Evolutionary conservation across 805 yeast species (phyloP).

Genomic region (Blastobotrys mokoenaii): DNA sequence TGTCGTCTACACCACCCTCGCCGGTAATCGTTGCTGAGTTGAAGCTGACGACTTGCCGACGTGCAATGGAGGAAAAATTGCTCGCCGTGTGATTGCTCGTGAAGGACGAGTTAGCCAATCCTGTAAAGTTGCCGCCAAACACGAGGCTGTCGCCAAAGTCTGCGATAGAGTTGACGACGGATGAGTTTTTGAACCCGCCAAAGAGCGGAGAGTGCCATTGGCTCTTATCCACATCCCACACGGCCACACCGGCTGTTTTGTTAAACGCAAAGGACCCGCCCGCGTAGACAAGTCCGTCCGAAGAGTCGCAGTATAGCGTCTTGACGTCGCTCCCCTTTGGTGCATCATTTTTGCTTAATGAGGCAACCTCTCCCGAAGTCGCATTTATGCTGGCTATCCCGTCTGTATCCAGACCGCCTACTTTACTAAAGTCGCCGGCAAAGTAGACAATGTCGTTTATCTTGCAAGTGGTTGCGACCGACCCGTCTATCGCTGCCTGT

Average conservation of each 20-base stretch:
- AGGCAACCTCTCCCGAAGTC: conserved; percentile 19
- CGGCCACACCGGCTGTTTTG: conserved; percentile 48
- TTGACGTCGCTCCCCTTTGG: conserved; percentile 32
- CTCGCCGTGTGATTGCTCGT: conserved; percentile 12
- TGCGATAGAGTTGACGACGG: conserved; percentile 55
- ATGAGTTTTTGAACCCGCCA: conserved; percentile 60
- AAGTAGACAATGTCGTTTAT: conserved; percentile 18
- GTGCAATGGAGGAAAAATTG: conserved; percentile 45
- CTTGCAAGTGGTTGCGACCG: conserved; percentile 16
- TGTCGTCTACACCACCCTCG: conserved; percentile 13
- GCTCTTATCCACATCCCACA: conserved; percentile 45
- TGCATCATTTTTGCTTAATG: conserved; percentile 12
- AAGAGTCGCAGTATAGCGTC: conserved; percentile 41
- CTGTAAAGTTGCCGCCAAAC: conserved; percentile 71
- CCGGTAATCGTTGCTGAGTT: conserved; percentile 18
- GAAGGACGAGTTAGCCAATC: conserved; percentile 46
- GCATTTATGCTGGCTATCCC: conserved; percentile 23
- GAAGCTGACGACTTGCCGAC: conserved; percentile 28
- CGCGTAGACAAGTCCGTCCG: conserved; percentile 47
- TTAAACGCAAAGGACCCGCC: conserved; percentile 70
- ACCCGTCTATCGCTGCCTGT: conserved; percentile 15
- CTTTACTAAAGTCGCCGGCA: conserved; percentile 26
- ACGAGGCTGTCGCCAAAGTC: conserved; percentile 41
- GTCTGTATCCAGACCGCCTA: conserved; percentile 13
- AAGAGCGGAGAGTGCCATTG: conserved; percentile 49